phyloP scores from a whole-genome alignment of 2,329 filamentous ascomycete species.

The Aspergillus sp. region DNA sequence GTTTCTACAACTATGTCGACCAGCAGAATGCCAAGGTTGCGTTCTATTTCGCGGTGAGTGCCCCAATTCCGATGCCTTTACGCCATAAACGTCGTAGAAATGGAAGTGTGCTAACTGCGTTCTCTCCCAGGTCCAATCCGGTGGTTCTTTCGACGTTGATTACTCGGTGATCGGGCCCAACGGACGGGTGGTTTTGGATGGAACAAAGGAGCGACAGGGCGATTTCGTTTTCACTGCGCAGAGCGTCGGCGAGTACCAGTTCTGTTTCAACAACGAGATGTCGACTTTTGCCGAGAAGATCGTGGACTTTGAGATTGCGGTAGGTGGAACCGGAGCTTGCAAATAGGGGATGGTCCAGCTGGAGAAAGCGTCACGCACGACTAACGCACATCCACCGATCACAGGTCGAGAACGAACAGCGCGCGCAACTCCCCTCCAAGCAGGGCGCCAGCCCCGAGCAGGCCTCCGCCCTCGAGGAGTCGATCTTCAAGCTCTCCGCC shows the following conservation, averaged over 20 bases:
- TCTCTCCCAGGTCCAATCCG: slow-evolving; percentile 81
- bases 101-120: neutral
- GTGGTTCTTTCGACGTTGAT: slow-evolving; percentile 95
- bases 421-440: slow-evolving; percentile 79
- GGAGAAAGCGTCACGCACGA: too few species aligned
- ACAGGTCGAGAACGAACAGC: slow-evolving; percentile 86
- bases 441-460: slow-evolving; percentile 87
- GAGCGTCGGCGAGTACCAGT: slow-evolving; percentile 82
- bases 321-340: slow-evolving; percentile 47
- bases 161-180: slow-evolving; percentile 82
- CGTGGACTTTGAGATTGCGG: slow-evolving; percentile 96
- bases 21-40: slow-evolving; percentile 83
- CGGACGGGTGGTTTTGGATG: slow-evolving; percentile 78
- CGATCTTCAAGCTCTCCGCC: slow-evolving; percentile 89
- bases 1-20: slow-evolving; percentile 83
- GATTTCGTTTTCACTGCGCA: slow-evolving; percentile 98
- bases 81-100: neutral
- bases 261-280: slow-evolving; percentile 99
- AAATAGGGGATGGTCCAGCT: too few species aligned
- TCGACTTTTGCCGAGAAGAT: slow-evolving; percentile 96
- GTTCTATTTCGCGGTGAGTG: slow-evolving; percentile 93
- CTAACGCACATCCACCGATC: too few species aligned
- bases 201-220: slow-evolving; percentile 87
- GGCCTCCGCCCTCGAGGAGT: slow-evolving; percentile 84
- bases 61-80: neutral